phyloP scores from a whole-genome alignment of 345 rosid species.

The Gossypium bickii region DNA sequence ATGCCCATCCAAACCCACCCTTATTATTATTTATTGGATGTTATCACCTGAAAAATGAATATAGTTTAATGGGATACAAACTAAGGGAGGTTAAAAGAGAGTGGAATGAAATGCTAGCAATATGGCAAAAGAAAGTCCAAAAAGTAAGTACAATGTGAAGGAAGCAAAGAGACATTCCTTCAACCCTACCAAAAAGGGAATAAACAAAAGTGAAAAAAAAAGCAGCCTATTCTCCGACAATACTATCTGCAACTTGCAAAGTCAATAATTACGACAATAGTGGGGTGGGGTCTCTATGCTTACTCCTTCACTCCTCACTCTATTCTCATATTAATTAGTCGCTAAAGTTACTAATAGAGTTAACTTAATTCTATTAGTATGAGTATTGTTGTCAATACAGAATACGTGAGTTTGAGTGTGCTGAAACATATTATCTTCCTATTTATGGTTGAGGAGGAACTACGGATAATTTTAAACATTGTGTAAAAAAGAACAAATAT shows the following conservation, averaged over 20 bases:
- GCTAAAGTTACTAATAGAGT: background rate
- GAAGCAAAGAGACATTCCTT: background rate
- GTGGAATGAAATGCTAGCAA: background rate
- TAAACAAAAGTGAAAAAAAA: background rate
- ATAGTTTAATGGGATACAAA: background rate
- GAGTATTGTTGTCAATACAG: rapidly evolving
- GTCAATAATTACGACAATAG: background rate
- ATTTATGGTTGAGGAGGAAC: rapidly evolving
- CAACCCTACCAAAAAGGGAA: background rate
- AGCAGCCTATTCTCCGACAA: slow-evolving; percentile 1
- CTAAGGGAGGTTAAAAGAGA: background rate
- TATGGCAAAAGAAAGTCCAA: background rate
- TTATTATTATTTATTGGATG: too few species aligned
- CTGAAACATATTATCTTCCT: rapidly evolving
- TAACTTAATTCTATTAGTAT: rapidly evolving
- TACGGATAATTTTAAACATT: too few species aligned
- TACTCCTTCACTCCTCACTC: background rate
- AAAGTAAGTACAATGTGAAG: background rate
- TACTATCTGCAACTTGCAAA: background rate
- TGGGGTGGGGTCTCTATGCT: background rate
- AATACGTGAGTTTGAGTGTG: rapidly evolving
- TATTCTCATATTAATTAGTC: background rate
- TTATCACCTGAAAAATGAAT: too few species aligned
- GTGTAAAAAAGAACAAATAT: rapidly evolving
- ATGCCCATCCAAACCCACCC: rapidly evolving